A percentile compares a stretch with the other conserved stretches of the same genome.
Conservation (phyloP, 345 rosid genomes). For the Zanthoxylum bungeanum region DNA sequence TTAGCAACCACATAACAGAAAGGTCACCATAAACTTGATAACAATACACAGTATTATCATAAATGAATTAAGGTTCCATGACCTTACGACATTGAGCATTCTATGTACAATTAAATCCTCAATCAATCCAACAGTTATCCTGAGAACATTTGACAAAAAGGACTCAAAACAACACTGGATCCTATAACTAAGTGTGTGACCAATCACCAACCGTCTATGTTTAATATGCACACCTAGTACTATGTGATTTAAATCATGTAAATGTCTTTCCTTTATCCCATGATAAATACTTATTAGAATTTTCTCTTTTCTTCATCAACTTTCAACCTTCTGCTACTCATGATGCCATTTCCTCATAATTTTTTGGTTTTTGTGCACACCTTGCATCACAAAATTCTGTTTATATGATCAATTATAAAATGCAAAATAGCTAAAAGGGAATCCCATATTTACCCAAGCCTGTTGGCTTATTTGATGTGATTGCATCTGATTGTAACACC, state of each 20-base stretch:
- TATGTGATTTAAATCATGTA: background rate
- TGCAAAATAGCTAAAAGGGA: background rate
- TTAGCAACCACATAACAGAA: background rate
- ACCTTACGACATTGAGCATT: background rate
- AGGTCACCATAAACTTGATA: background rate
- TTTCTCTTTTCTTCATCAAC: background rate
- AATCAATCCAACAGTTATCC: background rate
- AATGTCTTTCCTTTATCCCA: background rate
- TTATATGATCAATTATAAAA: background rate
- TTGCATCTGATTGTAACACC: no score
- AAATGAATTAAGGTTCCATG: background rate
- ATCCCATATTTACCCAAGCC: background rate
- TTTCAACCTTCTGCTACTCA: background rate
- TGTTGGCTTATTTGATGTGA: no score
- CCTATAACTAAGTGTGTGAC: background rate
- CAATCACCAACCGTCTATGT: background rate
- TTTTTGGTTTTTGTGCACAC: background rate
- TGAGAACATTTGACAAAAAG: background rate
- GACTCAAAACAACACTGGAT: background rate
- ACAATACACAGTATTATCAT: background rate
- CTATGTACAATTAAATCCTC: background rate
- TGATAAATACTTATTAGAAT: background rate
- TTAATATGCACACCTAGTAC: background rate
- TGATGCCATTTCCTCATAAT: background rate
- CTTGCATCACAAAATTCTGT: background rate